phyloP scores from a whole-genome alignment of 2,329 filamentous ascomycete genomes.

The Elsinoe australis region DNA sequence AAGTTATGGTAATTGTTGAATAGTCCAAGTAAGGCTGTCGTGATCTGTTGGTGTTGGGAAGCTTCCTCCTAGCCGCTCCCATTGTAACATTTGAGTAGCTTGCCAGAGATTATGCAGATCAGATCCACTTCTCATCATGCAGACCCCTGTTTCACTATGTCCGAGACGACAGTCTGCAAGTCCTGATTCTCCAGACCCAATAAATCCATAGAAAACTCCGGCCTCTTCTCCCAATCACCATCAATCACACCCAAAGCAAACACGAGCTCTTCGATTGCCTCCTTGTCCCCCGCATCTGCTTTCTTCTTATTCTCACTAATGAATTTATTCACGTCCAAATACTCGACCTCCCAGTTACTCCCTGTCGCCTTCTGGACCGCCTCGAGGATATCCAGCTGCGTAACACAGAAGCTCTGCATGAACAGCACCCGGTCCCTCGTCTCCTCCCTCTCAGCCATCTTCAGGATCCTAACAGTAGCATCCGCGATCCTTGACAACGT shows the following conservation, averaged over 20 bases:
- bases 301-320: conserved; percentile 30
- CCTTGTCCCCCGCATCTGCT: conserved; percentile 32
- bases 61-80: no score
- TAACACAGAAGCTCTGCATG: conserved; percentile 50
- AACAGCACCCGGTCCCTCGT: conserved; percentile 54
- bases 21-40: no score
- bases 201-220: conserved; percentile 36
- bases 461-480: conserved; percentile 46
- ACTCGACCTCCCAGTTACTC: conserved; percentile 44
- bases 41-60: no score
- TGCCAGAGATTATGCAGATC: no score
- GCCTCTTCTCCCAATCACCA: conserved; percentile 29
- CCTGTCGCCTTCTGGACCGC: conserved; percentile 48
- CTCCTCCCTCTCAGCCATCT: conserved; percentile 33
- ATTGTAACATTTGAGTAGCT: no score
- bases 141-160: conserved; percentile 25
- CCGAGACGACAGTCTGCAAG: conserved; percentile 33
- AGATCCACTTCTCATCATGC: not conserved
- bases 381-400: conserved; percentile 51
- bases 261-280: conserved; percentile 27
- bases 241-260: conserved; percentile 28
- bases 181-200: conserved; percentile 36
- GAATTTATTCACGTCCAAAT: conserved; percentile 30
- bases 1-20: no score
- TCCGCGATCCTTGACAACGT: conserved; percentile 47